Evolutionary conservation across 129 eudicot genomes (phyloP).

Genomic region (carrot (Daucus carota)): DH1_v3.0 NC_030386.2:5140501-5141000

Average conservation of each 20-base stretch:
- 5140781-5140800: neutral
- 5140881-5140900: slow-evolving; percentile 74
- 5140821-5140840: slow-evolving; percentile 23
- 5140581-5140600: neutral
- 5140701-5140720: too few species aligned
- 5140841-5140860: slow-evolving; percentile 45
- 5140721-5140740: too few species aligned
- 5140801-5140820: neutral
- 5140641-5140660: neutral
- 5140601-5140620: neutral
- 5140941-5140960: slow-evolving; percentile 89
- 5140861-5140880: slow-evolving; percentile 70
- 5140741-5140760: too few species aligned
- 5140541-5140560: neutral
- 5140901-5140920: slow-evolving; percentile 71
- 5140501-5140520: slow-evolving; percentile 1
- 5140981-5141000: slow-evolving; percentile 76
- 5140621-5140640: neutral
- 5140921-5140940: slow-evolving; percentile 98
- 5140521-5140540: neutral
- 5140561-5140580: neutral
- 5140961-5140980: slow-evolving; percentile 85
- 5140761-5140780: neutral
- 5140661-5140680: too few species aligned
- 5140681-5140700: too few species aligned